Evolutionary conservation across 2,329 filamentous ascomycete species (phyloP).

Genomic region (Alternaria infectoria): DNA sequence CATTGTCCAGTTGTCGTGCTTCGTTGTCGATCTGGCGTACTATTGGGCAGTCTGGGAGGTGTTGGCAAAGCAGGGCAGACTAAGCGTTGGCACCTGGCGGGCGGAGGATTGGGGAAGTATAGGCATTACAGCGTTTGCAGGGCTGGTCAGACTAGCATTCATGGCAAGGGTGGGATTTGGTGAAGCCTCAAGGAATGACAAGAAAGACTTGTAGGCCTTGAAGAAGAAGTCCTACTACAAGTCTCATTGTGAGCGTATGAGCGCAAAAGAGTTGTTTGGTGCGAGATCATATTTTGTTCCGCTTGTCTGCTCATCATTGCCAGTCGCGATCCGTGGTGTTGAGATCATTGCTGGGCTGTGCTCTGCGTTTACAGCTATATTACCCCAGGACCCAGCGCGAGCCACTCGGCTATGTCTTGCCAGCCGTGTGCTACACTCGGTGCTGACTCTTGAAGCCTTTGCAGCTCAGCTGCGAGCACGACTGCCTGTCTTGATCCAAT

Average conservation of each 20-base stretch:
- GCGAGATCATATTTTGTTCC: neutral
- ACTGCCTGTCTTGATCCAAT: constrained; percentile 37
- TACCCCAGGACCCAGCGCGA: neutral
- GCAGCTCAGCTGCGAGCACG: constrained; percentile 30
- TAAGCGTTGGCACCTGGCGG: constrained; percentile 22
- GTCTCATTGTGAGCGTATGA: neutral
- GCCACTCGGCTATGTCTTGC: neutral
- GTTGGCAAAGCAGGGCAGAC: constrained; percentile 20
- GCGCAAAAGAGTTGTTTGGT: neutral
- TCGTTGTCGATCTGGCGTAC: constrained; percentile 32
- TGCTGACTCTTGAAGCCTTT: constrained; percentile 8
- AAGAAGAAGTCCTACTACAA: neutral
- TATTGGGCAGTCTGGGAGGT: constrained; percentile 25
- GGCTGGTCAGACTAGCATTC: constrained; percentile 27
- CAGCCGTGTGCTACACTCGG: neutral
- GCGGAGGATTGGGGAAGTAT: constrained; percentile 44
- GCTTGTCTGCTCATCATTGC: neutral
- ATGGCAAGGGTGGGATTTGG: constrained; percentile 23
- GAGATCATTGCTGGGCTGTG: neutral
- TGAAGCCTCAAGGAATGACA: neutral
- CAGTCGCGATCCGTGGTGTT: neutral
- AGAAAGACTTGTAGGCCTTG: neutral
- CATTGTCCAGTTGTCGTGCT: constrained; percentile 25
- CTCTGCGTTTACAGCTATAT: neutral
- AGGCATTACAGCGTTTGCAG: constrained; percentile 32